Evolutionary conservation across 495 filamentous ascomycete genomes (phyloP).

Genomic region (Aspergillus nanangensis): DNA sequence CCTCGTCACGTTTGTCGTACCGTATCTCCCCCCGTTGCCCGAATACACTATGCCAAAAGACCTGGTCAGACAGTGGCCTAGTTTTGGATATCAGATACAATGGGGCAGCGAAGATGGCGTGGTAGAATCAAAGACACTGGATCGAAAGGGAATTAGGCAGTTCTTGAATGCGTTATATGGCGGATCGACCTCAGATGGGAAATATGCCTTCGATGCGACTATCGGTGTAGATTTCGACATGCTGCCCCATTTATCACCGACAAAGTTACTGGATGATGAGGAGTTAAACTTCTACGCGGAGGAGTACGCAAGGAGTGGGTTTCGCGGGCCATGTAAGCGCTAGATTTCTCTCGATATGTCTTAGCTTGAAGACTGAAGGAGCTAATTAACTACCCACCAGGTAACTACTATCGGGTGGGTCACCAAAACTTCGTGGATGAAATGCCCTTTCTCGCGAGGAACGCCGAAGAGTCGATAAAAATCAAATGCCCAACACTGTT

Average conservation of each 20-base stretch:
- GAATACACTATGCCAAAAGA: neutral
- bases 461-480: neutral
- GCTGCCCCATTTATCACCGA: neutral
- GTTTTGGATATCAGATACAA: conserved; percentile 1
- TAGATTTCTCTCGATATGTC: neutral
- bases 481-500: conserved; percentile 3
- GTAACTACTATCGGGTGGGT: conserved; percentile 3
- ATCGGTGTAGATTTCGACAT: conserved; percentile 1
- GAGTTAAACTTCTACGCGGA: conserved; percentile 4
- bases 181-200: conserved; percentile 1
- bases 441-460: neutral
- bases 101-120: conserved; percentile 3
- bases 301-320: conserved; percentile 1
- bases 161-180: conserved; percentile 5
- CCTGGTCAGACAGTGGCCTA: neutral
- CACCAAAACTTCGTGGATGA: conserved; percentile 1
- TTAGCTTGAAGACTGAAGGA: neutral
- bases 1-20: conserved; percentile 1
- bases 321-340: conserved; percentile 1
- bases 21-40: conserved; percentile 1
- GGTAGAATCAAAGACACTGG: neutral
- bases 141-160: neutral
- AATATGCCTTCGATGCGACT: conserved; percentile 1
- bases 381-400: neutral
- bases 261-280: neutral